These are phyloP conservation scores for Polygonum maritimum DNA, from an alignment of 148 eudicot genomes.

Conservation along the genomic window DNA sequence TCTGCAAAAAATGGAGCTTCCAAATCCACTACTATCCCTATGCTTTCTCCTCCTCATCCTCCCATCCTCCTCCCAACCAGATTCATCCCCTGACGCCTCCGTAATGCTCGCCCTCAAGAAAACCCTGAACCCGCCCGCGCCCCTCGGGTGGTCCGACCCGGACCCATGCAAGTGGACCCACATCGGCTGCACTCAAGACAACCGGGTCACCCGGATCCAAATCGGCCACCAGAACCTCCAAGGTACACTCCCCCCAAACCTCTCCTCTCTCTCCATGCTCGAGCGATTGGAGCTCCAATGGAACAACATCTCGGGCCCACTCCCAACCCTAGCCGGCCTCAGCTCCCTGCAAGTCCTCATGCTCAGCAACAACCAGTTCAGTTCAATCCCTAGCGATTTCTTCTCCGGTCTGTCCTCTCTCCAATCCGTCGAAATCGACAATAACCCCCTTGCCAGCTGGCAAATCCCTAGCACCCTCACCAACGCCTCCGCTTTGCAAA, in stretches of 20 bases:
- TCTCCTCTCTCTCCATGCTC: constrained; percentile 42
- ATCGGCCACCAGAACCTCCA: constrained; percentile 67
- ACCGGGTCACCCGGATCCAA: constrained; percentile 78
- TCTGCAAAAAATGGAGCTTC: background rate
- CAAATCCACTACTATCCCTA: background rate
- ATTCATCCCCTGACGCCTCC: constrained; percentile 28
- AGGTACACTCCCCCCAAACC: constrained; percentile 64
- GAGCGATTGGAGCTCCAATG: constrained; percentile 76
- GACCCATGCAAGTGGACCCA: constrained; percentile 82
- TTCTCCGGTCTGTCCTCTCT: constrained; percentile 62
- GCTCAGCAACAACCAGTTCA: constrained; percentile 62
- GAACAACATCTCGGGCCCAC: constrained; percentile 69
- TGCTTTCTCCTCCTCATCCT: background rate
- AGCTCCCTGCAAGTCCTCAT: constrained; percentile 56
- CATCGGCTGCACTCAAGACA: constrained; percentile 45
- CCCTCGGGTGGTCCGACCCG: constrained; percentile 63
- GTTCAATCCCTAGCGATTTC: constrained; percentile 53
- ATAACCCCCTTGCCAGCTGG: constrained; percentile 70
- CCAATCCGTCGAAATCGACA: constrained; percentile 65
- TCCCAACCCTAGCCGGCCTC: constrained; percentile 58
- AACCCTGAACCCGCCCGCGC: constrained; percentile 38
- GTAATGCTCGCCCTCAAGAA: constrained; percentile 65
- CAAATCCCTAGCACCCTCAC: constrained; percentile 48
- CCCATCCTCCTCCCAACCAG: background rate
- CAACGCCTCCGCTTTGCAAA: constrained; percentile 55